Evolutionary conservation across 2,329 filamentous ascomycete genomes (phyloP).

Genomic region (Claviceps purpurea): DNA sequence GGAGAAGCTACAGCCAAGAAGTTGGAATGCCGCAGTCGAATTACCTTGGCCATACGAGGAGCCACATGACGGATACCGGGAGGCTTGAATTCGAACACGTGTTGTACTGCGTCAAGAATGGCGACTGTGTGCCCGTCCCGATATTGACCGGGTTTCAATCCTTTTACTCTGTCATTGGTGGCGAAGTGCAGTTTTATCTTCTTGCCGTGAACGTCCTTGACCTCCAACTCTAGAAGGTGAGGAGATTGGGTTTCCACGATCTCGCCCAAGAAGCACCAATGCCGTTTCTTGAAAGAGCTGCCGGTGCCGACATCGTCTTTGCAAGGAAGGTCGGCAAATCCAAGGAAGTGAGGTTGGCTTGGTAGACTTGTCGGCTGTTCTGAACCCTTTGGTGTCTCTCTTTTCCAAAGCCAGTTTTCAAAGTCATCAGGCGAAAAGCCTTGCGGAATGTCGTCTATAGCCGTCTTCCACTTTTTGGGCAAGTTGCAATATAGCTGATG

Average conservation of each 20-base stretch:
- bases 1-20: no score
- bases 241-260: neutral
- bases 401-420: neutral
- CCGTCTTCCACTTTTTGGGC: neutral
- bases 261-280: neutral
- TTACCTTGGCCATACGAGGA: no score
- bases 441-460: neutral
- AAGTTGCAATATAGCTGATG: neutral
- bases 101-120: no score
- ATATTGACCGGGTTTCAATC: no score
- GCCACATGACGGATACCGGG: no score
- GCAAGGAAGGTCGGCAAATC: neutral
- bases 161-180: no score
- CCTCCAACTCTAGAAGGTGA: no score
- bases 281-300: neutral
- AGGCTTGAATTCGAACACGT: no score
- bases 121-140: no score
- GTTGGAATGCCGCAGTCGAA: no score
- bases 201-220: no score
- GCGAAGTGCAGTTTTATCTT: no score
- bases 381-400: neutral
- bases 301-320: neutral
- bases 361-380: neutral
- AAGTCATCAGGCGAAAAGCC: neutral
- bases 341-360: neutral